These are phyloP conservation scores for Botrytis byssoidea DNA, from an alignment of 2,329 filamentous ascomycete genomes.

Conservation along the genomic window DNA sequence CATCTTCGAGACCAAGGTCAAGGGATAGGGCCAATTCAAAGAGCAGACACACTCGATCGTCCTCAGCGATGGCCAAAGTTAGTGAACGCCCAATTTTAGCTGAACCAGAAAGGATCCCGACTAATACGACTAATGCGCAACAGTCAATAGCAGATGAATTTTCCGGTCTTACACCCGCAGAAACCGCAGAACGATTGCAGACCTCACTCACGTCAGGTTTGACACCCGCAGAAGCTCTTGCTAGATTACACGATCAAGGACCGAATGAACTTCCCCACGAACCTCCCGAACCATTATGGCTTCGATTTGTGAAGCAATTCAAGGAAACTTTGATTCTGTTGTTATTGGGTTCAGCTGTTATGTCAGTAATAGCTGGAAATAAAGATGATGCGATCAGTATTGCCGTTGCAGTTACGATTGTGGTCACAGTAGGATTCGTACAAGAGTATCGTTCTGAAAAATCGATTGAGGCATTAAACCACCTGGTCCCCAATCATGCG, in stretches of 20 bases:
- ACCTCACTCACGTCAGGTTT: constrained; percentile 85
- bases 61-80: constrained; percentile 40
- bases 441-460: constrained; percentile 98
- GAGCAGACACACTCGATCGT: constrained; percentile 34
- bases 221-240: constrained; percentile 74
- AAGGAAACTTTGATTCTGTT: constrained; percentile 92
- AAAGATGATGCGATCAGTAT: constrained; percentile 95
- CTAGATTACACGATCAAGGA: constrained; percentile 76
- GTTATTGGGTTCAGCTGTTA: constrained; percentile 81
- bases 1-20: constrained; percentile 29
- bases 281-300: constrained; percentile 88
- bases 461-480: constrained; percentile 90
- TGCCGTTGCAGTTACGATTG: constrained; percentile 91
- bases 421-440: constrained; percentile 92
- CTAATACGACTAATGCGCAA: constrained; percentile 23
- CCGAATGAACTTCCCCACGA: constrained; percentile 95
- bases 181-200: constrained; percentile 73
- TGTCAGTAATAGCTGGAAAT: constrained; percentile 89
- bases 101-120: constrained; percentile 12
- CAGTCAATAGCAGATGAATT: constrained; percentile 54
- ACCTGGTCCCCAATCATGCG: constrained; percentile 90
- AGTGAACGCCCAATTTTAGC: constrained; percentile 22
- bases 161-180: constrained; percentile 68
- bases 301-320: constrained; percentile 94
- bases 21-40: constrained; percentile 32